Evolutionary conservation across 164 flowering plant species (phyloP).

Genomic region (Buxus sempervirens): DNA sequence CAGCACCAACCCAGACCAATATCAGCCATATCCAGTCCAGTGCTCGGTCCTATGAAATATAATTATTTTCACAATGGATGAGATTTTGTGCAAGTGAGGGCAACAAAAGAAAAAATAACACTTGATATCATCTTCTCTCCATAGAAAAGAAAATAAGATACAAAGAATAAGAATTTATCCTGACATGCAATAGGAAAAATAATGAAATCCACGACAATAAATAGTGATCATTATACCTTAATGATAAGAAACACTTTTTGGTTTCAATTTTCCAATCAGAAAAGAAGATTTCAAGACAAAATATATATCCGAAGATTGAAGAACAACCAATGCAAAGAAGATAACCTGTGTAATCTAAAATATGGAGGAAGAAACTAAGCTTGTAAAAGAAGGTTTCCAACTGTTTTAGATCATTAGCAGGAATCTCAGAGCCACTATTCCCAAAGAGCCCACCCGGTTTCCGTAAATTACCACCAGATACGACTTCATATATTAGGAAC

Average conservation of each 20-base stretch:
- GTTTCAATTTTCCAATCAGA: not conserved
- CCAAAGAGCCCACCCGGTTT: conserved; percentile 97
- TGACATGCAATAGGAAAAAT: not conserved
- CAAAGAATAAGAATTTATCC: not conserved
- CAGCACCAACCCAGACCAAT: too few relatives aligned
- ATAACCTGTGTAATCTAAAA: conserved; percentile 89
- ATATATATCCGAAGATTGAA: not conserved
- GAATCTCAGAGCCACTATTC: conserved; percentile 78
- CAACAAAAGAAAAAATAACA: not conserved
- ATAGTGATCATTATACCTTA: not conserved
- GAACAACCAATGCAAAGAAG: conserved; percentile 7
- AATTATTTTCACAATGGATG: too few relatives aligned
- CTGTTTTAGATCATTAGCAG: conserved; percentile 79
- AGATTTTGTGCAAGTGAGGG: too few relatives aligned
- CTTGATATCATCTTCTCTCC: not conserved
- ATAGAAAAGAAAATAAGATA: too few relatives aligned
- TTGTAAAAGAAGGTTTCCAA: conserved; percentile 97
- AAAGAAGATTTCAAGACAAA: not conserved
- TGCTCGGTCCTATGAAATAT: too few relatives aligned
- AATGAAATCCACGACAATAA: not conserved
- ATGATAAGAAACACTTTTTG: too few relatives aligned
- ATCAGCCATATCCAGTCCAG: too few relatives aligned
- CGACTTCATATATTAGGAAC: conserved; percentile 92
- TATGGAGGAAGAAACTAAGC: conserved; percentile 90
- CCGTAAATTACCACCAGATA: conserved; percentile 93